Evolutionary conservation across 208 protist species (phyloP).

Genomic region (Crithidia mellificae): DNA sequence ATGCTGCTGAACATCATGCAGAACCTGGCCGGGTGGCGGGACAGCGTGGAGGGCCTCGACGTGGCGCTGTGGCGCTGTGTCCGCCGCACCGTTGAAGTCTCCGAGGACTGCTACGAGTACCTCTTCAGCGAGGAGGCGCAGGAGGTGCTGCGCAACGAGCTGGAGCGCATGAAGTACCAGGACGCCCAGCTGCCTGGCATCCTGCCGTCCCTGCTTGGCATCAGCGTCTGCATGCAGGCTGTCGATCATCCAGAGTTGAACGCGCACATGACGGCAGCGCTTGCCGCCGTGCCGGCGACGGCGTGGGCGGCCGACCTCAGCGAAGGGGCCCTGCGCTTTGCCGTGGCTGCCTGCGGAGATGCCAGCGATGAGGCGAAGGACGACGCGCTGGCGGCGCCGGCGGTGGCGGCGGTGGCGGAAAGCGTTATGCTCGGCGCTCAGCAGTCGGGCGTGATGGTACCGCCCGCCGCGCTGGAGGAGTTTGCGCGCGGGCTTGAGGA

Average conservation of each 20-base stretch:
- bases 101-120: slow-evolving; percentile 60
- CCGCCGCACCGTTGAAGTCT: slow-evolving; percentile 40
- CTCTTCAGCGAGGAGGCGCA: slow-evolving; percentile 50
- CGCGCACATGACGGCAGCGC: not conserved
- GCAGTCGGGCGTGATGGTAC: slow-evolving; percentile 2
- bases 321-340: slow-evolving; percentile 20
- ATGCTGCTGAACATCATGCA: slow-evolving; percentile 34
- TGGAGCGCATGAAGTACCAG: slow-evolving; percentile 19
- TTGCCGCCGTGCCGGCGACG: slow-evolving; percentile 10
- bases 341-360: not conserved
- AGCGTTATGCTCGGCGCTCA: slow-evolving; percentile 16
- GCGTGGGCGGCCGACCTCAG: slow-evolving; percentile 21
- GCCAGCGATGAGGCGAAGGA: not conserved
- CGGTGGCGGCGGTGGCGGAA: slow-evolving; percentile 4
- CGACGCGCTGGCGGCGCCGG: not conserved
- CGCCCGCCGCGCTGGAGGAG: not conserved
- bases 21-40: slow-evolving; percentile 26
- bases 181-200: slow-evolving; percentile 6
- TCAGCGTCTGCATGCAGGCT: slow-evolving; percentile 17
- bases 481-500: slow-evolving; percentile 6
- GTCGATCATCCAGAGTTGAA: slow-evolving; percentile 2
- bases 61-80: slow-evolving; percentile 49
- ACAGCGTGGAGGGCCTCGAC: slow-evolving; percentile 11
- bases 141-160: slow-evolving; percentile 24
- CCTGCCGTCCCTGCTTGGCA: slow-evolving; percentile 25